phyloP scores from a whole-genome alignment of 106 monocot genomes.

The Dioscorea dumetorum region DNA sequence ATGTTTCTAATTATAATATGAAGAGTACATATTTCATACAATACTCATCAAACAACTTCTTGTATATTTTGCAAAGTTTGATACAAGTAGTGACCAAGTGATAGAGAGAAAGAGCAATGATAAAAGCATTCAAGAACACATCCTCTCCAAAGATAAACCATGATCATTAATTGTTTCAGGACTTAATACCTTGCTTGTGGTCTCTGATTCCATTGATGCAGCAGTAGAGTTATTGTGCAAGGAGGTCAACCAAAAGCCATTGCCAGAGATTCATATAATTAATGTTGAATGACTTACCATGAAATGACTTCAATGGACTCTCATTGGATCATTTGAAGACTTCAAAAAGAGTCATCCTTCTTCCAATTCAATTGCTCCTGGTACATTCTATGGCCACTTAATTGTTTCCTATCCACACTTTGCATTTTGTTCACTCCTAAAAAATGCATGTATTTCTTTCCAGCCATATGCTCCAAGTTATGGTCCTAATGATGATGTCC shows the following conservation, averaged over 20 bases:
- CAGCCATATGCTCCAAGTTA: no score
- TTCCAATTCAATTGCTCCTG: constrained; percentile 3
- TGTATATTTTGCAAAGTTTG: not conserved
- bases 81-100: not conserved
- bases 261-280: not conserved
- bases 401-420: constrained; percentile 10
- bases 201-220: not conserved
- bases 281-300: constrained; percentile 1
- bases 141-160: not conserved
- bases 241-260: not conserved
- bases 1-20: no score
- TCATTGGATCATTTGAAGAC: not conserved
- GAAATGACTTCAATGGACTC: not conserved
- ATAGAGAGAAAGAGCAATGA: not conserved
- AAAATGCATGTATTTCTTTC: no score
- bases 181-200: constrained; percentile 2
- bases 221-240: not conserved
- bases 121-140: not conserved
- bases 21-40: no score
- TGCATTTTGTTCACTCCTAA: constrained; percentile 21
- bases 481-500: no score
- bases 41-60: not conserved
- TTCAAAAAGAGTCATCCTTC: not conserved
- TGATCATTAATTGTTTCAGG: constrained; percentile 18
- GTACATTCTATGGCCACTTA: constrained; percentile 21